phyloP scores from a whole-genome alignment of 1,139 yeast genomes.

The Ashbya aceris region DNA sequence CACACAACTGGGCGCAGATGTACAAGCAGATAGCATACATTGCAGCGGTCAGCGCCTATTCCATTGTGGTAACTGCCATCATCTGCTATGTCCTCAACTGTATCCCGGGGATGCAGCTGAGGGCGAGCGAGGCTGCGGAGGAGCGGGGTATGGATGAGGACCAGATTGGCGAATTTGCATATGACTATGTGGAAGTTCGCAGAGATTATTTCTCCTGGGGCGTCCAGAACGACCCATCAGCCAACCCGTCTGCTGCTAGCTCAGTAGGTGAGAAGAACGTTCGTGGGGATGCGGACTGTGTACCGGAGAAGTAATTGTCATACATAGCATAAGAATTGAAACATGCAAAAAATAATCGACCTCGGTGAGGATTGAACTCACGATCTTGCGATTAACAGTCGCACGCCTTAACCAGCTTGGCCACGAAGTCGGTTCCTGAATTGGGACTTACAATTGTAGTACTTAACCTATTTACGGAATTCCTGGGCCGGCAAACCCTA shows the following conservation, averaged over 20 bases:
- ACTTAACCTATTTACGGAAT: too few relatives aligned
- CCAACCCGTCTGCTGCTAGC: not conserved
- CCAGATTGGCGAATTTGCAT: conserved; percentile 97
- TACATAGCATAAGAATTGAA: too few relatives aligned
- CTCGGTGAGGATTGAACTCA: conserved; percentile 29
- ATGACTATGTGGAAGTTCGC: conserved; percentile 93
- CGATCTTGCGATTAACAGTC: conserved; percentile 29
- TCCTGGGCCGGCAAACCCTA: too few relatives aligned
- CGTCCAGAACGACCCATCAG: conserved; percentile 20
- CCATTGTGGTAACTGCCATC: conserved; percentile 67
- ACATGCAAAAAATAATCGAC: conserved; percentile 13
- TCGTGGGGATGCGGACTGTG: conserved; percentile 6
- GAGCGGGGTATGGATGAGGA: conserved; percentile 90
- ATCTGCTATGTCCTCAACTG: conserved; percentile 65
- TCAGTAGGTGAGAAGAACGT: conserved; percentile 6
- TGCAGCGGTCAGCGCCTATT: conserved; percentile 64
- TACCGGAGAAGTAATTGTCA: too few relatives aligned
- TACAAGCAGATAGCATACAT: conserved; percentile 84
- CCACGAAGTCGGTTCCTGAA: conserved; percentile 19
- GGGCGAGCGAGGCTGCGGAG: conserved; percentile 80
- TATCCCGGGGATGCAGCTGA: conserved; percentile 74
- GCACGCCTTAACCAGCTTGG: conserved; percentile 30
- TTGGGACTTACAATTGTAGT: too few relatives aligned
- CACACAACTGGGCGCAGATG: conserved; percentile 83
- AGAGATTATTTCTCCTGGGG: conserved; percentile 81